Evolutionary conservation across 345 rosid genomes (phyloP), one percentile per base, ranked within the genome.

Genomic region (Gossypium thurberi): DNA sequence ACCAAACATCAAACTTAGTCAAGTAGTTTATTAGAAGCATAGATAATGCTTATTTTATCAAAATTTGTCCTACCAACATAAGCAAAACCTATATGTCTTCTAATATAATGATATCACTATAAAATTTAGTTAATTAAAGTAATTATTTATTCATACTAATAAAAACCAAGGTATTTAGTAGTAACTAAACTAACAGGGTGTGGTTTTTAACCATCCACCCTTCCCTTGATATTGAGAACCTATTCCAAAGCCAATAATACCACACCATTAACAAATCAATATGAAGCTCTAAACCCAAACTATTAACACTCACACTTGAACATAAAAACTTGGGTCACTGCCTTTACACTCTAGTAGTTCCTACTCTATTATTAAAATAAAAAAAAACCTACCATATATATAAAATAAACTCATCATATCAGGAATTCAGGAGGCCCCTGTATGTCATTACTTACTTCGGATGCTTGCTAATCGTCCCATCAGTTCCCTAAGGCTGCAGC

Each of bases 401-500:
- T 55, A 23, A n/a, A 55, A 67, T 48, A 67, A 14, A 48, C 58
- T 48, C 43, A 15, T 67, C 9, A 37, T 43, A 25, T 46, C 42
- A 67, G 26, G 55, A 55, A 55, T 47, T 25, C 23, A 3, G 23
- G 21, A 15, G 33, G 43, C 44, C 12, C 21, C 71, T 3, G 17
- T 21, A 1, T 14, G 8, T 9, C 6, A 15, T 50, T 8, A 3
- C 14, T 48, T 68, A 26, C 71, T 50, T 37, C 60, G 9, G 25
- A 23, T 56, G 7, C 13, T 44, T 40, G 2, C 13, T 50, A 26
- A 50, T 17, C 20, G 0, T 67, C 23, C 25, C 56, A 20, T 85
- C 84, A 85, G 82, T 77, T 82, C 66, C 82, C 86, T 56, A 78
- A 66, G 13, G 62, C 78, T 14, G 72, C 69, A 79, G 61, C 76